Percentiles rank a stretch among this genome's conserved stretches.
Evolutionary conservation across 352 stramenopile species (phyloP).

Genomic region (Phytopythium boreale): DNA sequence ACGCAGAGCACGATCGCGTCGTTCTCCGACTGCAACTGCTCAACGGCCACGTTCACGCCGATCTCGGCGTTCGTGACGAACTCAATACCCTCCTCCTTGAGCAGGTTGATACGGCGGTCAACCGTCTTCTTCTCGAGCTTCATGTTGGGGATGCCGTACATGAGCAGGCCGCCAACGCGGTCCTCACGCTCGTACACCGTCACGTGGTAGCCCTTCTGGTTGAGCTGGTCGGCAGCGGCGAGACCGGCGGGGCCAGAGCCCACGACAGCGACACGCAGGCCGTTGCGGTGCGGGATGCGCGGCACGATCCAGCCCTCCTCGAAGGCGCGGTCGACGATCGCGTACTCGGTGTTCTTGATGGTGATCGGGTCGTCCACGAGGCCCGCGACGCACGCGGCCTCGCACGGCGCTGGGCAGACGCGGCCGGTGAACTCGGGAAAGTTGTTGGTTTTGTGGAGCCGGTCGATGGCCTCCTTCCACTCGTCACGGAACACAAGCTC

Average conservation of each 20-base stretch:
- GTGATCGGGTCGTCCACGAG: constrained; percentile 96
- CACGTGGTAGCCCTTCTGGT: constrained; percentile 97
- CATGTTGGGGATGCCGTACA: constrained; percentile 99
- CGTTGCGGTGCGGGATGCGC: constrained; percentile 91
- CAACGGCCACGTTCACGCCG: constrained; percentile 82
- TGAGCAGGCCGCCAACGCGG: constrained; percentile 94
- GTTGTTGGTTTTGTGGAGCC: constrained; percentile 98
- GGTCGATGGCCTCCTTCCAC: constrained; percentile 95
- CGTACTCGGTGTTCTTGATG: constrained; percentile 99
- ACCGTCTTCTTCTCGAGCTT: constrained; percentile 98
- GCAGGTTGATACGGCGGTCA: constrained; percentile 91
- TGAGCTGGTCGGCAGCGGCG: constrained; percentile 95
- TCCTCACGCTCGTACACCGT: constrained; percentile 97
- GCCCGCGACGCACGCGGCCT: constrained; percentile 94
- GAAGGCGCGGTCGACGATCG: constrained; percentile 96
- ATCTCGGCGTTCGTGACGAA: constrained; percentile 96
- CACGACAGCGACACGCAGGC: constrained; percentile 95
- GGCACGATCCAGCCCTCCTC: constrained; percentile 96
- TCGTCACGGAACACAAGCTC: constrained; percentile 97
- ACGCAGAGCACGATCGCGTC: constrained; percentile 94
- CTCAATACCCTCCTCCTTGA: constrained; percentile 95
- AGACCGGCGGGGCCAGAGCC: constrained; percentile 92
- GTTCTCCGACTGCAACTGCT: constrained; percentile 63
- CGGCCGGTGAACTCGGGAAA: constrained; percentile 98
- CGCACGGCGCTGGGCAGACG: constrained; percentile 96